Percentiles rank a stretch among this genome's conserved stretches.
Evolutionary conservation across 257 asterid genomes (phyloP).

Genomic region (Osmanthus fragrans): DNA sequence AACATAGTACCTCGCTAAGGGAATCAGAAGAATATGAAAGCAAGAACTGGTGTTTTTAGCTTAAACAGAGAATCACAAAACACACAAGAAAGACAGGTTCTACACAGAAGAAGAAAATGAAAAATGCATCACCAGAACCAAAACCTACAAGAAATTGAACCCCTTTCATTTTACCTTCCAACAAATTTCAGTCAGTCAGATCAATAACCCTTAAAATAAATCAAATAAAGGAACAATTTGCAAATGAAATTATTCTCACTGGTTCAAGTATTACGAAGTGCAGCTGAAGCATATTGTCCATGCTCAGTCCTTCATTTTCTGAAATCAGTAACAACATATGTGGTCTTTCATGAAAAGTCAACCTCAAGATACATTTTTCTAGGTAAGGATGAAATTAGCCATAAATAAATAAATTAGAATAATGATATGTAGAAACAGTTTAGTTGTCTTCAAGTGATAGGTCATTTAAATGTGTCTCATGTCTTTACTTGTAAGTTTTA

Average conservation of each 20-base stretch:
- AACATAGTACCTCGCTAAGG: background rate
- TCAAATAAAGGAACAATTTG: background rate
- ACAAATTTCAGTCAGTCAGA: background rate
- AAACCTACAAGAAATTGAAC: background rate
- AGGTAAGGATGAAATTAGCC: constrained; percentile 15
- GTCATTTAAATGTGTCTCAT: no score
- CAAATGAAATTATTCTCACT: background rate
- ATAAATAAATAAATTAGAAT: background rate
- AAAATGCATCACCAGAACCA: background rate
- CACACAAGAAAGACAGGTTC: background rate
- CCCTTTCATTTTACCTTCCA: background rate
- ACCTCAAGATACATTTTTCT: constrained; percentile 8
- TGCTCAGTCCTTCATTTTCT: background rate
- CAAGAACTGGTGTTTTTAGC: background rate
- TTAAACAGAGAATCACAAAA: background rate
- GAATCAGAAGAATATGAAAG: background rate
- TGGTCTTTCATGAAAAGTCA: constrained; percentile 1
- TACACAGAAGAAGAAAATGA: no score
- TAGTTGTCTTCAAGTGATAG: no score
- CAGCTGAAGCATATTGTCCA: background rate
- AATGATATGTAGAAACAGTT: no score
- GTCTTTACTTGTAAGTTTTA: no score
- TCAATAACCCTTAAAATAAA: background rate
- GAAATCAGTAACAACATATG: background rate
- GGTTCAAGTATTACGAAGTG: constrained; percentile 5